phyloP scores from a whole-genome alignment of 2,329 filamentous ascomycete species.

The Alternaria viburni region DNA sequence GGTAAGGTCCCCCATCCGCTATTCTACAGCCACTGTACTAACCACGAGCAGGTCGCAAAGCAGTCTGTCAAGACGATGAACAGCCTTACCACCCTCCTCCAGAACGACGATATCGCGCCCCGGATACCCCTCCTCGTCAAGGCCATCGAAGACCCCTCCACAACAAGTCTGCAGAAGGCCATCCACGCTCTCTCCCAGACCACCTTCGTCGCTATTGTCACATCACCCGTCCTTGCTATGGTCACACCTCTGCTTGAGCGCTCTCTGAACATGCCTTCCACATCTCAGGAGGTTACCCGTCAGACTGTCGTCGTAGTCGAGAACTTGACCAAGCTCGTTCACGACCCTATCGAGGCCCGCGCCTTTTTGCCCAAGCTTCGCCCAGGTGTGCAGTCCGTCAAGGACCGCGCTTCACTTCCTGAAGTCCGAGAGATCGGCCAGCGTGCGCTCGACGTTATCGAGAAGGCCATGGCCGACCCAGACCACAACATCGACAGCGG shows the following conservation, averaged over 20 bases:
- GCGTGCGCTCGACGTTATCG: constrained; percentile 82
- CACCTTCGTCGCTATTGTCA: constrained; percentile 97
- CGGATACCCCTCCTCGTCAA: constrained; percentile 91
- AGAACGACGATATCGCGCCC: constrained; percentile 95
- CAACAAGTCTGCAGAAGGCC: constrained; percentile 88
- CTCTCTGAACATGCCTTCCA: constrained; percentile 88
- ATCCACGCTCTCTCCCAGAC: constrained; percentile 97
- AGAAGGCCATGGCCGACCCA: constrained; percentile 80
- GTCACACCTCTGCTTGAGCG: constrained; percentile 94
- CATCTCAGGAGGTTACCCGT: constrained; percentile 89
- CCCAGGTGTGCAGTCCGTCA: constrained; percentile 89
- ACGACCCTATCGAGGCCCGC: constrained; percentile 91
- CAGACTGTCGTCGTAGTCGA: constrained; percentile 97
- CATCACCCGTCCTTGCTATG: constrained; percentile 91
- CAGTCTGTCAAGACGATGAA: constrained; percentile 93
- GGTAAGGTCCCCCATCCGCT: constrained; percentile 51
- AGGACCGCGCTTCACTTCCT: constrained; percentile 86
- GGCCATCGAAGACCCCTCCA: constrained; percentile 91
- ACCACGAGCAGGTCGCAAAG: constrained; percentile 64
- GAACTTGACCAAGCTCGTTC: constrained; percentile 97
- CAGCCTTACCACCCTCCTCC: constrained; percentile 84
- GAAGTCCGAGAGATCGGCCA: constrained; percentile 91
- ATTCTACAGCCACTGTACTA: constrained; percentile 8
- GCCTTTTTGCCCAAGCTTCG: constrained; percentile 94
- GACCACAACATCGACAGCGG: constrained; percentile 62